These are phyloP conservation scores for Antrodiella citrinella DNA, from an alignment of 768 basidiomycete species.

Conservation along the genomic window DNA sequence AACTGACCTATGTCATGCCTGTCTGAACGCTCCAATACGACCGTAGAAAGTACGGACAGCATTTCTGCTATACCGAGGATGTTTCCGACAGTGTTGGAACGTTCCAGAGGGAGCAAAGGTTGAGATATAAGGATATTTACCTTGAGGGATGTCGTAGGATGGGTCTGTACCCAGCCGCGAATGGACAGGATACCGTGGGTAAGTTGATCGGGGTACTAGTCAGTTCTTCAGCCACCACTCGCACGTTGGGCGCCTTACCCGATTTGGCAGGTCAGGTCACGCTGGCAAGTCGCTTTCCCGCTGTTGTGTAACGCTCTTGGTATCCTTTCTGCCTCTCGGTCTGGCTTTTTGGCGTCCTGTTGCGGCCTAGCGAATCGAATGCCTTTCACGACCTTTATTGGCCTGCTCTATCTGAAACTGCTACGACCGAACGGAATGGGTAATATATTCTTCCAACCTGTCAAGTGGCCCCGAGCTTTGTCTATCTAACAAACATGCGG, in stretches of 20 bases:
- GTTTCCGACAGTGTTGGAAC: neutral
- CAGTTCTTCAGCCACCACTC: constrained; percentile 38
- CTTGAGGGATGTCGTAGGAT: constrained; percentile 29
- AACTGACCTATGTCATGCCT: constrained; percentile 2
- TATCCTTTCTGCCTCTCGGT: too few species aligned
- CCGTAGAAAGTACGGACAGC: constrained; percentile 9
- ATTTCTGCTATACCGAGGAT: constrained; percentile 5
- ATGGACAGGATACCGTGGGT: constrained; percentile 21
- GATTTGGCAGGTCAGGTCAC: constrained; percentile 7
- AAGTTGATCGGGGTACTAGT: constrained; percentile 24
- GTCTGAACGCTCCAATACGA: neutral
- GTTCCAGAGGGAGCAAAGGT: neutral
- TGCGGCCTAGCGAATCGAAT: too few species aligned
- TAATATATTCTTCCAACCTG: neutral
- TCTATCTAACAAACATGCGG: neutral
- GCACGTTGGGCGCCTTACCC: constrained; percentile 18
- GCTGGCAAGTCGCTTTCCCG: too few species aligned
- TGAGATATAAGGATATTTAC: constrained; percentile 21
- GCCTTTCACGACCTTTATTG: too few species aligned
- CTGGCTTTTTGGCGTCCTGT: too few species aligned
- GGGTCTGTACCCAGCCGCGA: constrained; percentile 20
- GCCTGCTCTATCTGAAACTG: neutral
- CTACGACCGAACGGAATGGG: neutral
- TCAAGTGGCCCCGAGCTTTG: neutral
- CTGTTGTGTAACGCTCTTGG: too few species aligned